Evolutionary conservation across 176 grass and related monocot genomes (phyloP), one percentile per base, ranked within the genome.

Genomic region (Lolium rigidum): DNA sequence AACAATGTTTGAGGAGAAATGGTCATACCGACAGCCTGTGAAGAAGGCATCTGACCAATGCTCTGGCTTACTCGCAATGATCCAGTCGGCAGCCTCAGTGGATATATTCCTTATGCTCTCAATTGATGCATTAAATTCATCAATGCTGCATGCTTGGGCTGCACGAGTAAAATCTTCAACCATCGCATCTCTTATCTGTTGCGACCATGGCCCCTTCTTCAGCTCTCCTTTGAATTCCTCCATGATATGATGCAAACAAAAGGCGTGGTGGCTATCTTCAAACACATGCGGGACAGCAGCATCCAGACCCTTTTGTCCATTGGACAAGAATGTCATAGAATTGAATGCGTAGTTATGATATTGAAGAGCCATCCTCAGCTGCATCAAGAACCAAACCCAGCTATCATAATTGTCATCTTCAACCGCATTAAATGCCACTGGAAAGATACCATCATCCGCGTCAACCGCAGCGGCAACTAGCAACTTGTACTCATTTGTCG

Each of bases 31-130:
- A 22, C 87, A 95, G 15, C 96, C 96, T 67, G 75, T 88, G 84
- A 98, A 98, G 87, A 98, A 86, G 52, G 93, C 90, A 82, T 98
- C 96, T 37, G 96, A 98, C 96, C 96, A 98, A 79, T 95, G 89
- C 71, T 95, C 96, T 46, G 96, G 96, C 70, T 95, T 98, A 71
- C 91, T 95, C 79, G 90, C 87, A 84, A 98, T 89, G 83, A 95
- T 84, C 96, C 96, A 95, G 2, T 98, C 93, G 57, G 91, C 96
- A 81, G 91, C 93, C 88, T 98, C 93, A 73, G 82, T 69, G 51
- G 96, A 98, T 87, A 94, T 82, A 70, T 88, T 98, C 50, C 93
- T 95, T 85, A 98, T 95, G 87, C 84, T 92, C 55, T 98, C 92
- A 83, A 95, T 92, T 22, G 96, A 94, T 15, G 79, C 74, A 60